Evolutionary conservation across 1,139 yeast genomes (phyloP).

Genomic region (Blastobotrys buckinghamii): DNA sequence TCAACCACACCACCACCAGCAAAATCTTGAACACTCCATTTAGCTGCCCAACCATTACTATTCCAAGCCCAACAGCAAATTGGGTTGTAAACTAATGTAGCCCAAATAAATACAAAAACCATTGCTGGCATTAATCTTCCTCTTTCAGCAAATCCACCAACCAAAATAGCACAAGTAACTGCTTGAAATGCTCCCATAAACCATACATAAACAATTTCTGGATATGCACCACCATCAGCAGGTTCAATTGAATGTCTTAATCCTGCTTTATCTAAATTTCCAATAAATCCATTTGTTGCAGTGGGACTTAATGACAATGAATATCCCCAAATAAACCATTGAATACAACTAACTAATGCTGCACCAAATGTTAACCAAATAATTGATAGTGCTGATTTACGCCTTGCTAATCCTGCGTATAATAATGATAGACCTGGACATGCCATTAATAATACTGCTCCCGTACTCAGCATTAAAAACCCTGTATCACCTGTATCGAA

Average conservation of each 20-base stretch:
- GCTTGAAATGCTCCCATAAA: slow-evolving; percentile 91
- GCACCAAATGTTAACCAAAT: slow-evolving; percentile 78
- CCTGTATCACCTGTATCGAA: slow-evolving; percentile 50
- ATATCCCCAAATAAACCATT: slow-evolving; percentile 98
- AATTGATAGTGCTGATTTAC: slow-evolving; percentile 86
- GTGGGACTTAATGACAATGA: slow-evolving; percentile 77
- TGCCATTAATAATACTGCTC: slow-evolving; percentile 84
- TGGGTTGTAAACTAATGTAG: slow-evolving; percentile 89
- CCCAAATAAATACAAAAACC: slow-evolving; percentile 80
- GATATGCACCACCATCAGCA: slow-evolving; percentile 54
- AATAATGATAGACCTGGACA: slow-evolving; percentile 85
- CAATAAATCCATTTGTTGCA: slow-evolving; percentile 78
- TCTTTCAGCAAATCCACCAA: slow-evolving; percentile 94
- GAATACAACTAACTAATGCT: slow-evolving; percentile 72
- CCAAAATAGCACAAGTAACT: slow-evolving; percentile 83
- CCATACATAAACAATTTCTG: slow-evolving; percentile 77
- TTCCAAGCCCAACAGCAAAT: slow-evolving; percentile 96
- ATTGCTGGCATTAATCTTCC: slow-evolving; percentile 84
- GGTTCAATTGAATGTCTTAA: slow-evolving; percentile 48
- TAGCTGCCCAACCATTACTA: slow-evolving; percentile 72
- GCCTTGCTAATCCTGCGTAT: slow-evolving; percentile 86
- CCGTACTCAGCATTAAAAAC: slow-evolving; percentile 48
- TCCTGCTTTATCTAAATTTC: slow-evolving; percentile 78
- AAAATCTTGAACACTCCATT: slow-evolving; percentile 89
- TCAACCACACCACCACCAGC: slow-evolving; percentile 99